Evolutionary conservation across 2,329 filamentous ascomycete species (phyloP).

Genomic region (Teratosphaeria nubilosa): DNA sequence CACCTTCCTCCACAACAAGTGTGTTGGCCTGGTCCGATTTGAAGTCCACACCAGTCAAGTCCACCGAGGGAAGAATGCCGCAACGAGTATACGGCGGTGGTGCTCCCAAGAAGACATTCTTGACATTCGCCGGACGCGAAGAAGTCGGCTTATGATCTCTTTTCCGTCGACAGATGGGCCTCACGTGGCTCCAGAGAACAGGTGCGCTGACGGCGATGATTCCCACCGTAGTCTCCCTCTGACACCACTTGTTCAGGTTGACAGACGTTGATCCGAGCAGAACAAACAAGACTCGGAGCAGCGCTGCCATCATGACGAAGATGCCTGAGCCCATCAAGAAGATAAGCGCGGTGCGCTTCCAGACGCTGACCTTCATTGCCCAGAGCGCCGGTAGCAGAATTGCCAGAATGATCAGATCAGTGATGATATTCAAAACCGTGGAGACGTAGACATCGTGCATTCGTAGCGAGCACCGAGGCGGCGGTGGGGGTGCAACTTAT

Average conservation of each 20-base stretch:
- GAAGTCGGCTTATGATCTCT: not conserved
- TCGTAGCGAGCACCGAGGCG: not conserved
- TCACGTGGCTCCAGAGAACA: not conserved
- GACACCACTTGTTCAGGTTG: not conserved
- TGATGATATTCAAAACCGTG: not conserved
- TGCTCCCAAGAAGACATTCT: not conserved
- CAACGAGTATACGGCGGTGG: not conserved
- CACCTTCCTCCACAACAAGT: not conserved
- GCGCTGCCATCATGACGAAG: not conserved
- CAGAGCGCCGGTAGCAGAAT: not conserved
- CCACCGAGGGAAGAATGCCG: not conserved
- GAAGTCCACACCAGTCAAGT: not conserved
- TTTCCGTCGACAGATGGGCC: not conserved
- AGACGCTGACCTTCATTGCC: not conserved
- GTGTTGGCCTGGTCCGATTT: not conserved
- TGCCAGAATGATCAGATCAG: not conserved
- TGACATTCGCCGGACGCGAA: not conserved
- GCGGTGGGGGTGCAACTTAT: not conserved
- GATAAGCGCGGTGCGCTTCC: not conserved
- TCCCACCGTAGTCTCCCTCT: not conserved
- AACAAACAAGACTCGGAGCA: not conserved
- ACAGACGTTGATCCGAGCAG: not conserved
- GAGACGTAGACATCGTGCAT: not conserved
- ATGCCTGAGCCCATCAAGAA: not conserved
- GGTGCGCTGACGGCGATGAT: not conserved